Conservation (phyloP, 2,329 filamentous ascomycete species). For the Aspergillus unguis region DNA sequence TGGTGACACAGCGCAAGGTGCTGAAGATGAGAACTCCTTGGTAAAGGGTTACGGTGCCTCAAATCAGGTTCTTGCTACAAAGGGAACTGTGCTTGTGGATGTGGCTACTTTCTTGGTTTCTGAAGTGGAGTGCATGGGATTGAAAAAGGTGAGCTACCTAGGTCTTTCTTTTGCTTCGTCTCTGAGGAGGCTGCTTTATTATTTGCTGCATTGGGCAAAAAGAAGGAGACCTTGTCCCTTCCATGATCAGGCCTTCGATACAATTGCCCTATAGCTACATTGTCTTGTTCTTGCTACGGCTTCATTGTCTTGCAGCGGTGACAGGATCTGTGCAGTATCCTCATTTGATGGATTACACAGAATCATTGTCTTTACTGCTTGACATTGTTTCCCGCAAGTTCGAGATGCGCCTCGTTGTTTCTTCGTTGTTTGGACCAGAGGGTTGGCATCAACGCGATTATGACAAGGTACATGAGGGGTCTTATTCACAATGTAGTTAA, state of each 20-base stretch:
- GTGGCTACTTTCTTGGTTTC: slow-evolving; percentile 71
- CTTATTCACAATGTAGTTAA: background rate
- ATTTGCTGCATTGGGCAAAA: slow-evolving; percentile 41
- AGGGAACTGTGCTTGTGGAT: slow-evolving; percentile 74
- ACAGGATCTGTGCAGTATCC: slow-evolving; percentile 28
- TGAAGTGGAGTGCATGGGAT: slow-evolving; percentile 59
- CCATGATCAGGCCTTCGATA: slow-evolving; percentile 56
- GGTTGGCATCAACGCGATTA: slow-evolving; percentile 33
- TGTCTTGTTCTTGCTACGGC: slow-evolving; percentile 5
- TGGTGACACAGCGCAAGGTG: slow-evolving; percentile 39
- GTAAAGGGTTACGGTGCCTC: slow-evolving; percentile 80
- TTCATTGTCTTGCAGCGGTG: too few relatives aligned
- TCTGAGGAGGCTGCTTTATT: background rate
- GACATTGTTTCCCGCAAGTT: slow-evolving; percentile 11
- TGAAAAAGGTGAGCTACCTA: slow-evolving; percentile 36
- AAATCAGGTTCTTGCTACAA: slow-evolving; percentile 64
- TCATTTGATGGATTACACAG: slow-evolving; percentile 37
- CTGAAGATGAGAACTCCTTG: slow-evolving; percentile 49
- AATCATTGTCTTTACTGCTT: background rate
- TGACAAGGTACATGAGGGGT: slow-evolving; percentile 34
- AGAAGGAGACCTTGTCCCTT: slow-evolving; percentile 54
- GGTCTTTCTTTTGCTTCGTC: background rate
- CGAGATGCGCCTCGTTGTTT: slow-evolving; percentile 22
- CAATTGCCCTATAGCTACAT: slow-evolving; percentile 53
- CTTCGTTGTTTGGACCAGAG: slow-evolving; percentile 24